Percentiles rank a stretch among this genome's conserved stretches.
These are phyloP conservation scores for Chrysoporthe puriensis DNA, from an alignment of 2,329 filamentous ascomycete genomes.

Conservation along the genomic window DNA sequence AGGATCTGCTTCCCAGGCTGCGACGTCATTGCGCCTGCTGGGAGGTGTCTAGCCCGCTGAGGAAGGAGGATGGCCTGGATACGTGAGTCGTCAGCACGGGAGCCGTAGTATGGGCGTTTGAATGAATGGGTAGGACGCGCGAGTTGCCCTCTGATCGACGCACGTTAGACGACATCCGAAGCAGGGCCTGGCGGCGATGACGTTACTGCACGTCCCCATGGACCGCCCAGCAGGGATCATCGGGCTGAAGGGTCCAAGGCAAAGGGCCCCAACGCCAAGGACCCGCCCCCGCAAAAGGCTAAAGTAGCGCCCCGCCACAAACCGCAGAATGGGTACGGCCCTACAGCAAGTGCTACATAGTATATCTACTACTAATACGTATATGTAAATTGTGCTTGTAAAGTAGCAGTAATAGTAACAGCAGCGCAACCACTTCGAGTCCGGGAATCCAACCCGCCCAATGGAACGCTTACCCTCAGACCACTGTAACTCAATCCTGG, in stretches of 20 bases:
- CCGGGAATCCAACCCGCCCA: too few species aligned
- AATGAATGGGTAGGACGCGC: not conserved
- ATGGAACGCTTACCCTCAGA: not conserved
- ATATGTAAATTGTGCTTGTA: too few species aligned
- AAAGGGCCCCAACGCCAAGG: not conserved
- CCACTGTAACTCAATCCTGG: not conserved
- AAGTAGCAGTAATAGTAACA: too few species aligned
- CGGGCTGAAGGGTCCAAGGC: not conserved
- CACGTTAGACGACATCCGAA: not conserved
- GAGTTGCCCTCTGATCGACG: slow-evolving; percentile 12
- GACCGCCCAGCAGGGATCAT: not conserved
- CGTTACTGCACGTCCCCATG: not conserved
- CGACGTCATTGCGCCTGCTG: slow-evolving; percentile 24
- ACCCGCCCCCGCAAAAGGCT: slow-evolving; percentile 15
- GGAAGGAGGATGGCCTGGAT: slow-evolving; percentile 16
- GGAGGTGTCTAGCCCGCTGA: not conserved
- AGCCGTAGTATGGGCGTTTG: slow-evolving; percentile 16
- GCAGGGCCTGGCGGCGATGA: not conserved
- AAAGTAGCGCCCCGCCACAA: slow-evolving; percentile 1
- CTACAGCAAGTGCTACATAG: too few species aligned
- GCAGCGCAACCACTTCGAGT: too few species aligned
- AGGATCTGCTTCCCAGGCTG: slow-evolving; percentile 8
- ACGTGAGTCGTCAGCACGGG: slow-evolving; percentile 14
- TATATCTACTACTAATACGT: too few species aligned
- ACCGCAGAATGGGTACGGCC: not conserved